Base-by-base conservation (phyloP, 2,329 filamentous ascomycete species). In the Piedraia hortae region DNA sequence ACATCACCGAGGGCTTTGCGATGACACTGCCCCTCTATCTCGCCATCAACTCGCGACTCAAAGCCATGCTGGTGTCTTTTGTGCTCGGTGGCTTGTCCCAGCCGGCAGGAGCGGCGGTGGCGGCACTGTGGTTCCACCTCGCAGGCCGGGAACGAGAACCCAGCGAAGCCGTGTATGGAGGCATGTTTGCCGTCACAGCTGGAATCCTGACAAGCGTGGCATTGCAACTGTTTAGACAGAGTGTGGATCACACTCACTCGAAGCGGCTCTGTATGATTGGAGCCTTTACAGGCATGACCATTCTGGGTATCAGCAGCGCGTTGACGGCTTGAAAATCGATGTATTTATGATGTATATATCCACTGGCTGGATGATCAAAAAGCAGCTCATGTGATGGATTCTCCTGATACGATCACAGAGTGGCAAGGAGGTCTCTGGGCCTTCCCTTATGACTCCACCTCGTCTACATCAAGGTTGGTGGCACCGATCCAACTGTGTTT, bases 161-260 rank as follows among this genome's bases (percentile, higher is more conserved):
- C 1, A 55, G 53, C 1, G 59, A 64, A 38, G 54, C 48, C 14
- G 54, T 61, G 0, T 82, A 85, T 37, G 74, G 68, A 0, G 61
- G 60, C 23, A 68, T 93, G 48, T 97, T 97, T 50, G 80, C 77
- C 4, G 53, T 67, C 6, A 93, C 82, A 0, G 67, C 78, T 1
- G 85, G 85, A 1, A 88, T 97, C 35, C 93, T 97, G 85, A 69
- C 77, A 13, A 85, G 72, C 35, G 85, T 97, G 14, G 78, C 71
- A 3, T 47, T 97, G 39, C 74, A 88, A 46, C 52, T 97, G 4
- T 82, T 91, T 38, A 68, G 72, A 3, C 80, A 97, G 51, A 71
- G 70, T 32, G 44, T 90, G 39, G 72, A 69, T 26, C 47, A 91
- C 38, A 80, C 75, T 32, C 77, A 88, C 48, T 68, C 68, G 37